Percentiles rank a stretch among this genome's conserved stretches.
Evolutionary conservation across 2,329 filamentous ascomycete genomes (phyloP).

Genomic region (Fusarium sp.): DNA sequence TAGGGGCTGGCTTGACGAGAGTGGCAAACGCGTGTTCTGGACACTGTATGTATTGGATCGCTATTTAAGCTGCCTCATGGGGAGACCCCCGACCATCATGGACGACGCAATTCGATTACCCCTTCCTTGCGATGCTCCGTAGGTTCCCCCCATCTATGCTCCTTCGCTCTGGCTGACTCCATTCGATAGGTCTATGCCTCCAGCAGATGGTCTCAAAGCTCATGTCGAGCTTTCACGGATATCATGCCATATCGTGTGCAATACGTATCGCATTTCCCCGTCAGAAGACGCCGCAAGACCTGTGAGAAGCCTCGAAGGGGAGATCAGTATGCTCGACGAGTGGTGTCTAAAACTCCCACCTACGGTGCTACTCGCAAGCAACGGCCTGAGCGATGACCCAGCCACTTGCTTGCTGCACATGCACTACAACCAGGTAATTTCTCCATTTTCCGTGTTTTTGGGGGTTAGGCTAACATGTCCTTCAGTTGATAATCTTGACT

Average conservation of each 20-base stretch:
- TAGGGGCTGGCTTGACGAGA: slow-evolving; percentile 54
- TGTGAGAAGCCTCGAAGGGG: slow-evolving; percentile 49
- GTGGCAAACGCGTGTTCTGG: slow-evolving; percentile 60
- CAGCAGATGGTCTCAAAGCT: slow-evolving; percentile 54
- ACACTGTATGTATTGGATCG: slow-evolving; percentile 62
- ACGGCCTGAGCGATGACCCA: slow-evolving; percentile 51
- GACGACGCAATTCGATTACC: slow-evolving; percentile 58
- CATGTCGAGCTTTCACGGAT: slow-evolving; percentile 59
- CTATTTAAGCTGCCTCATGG: slow-evolving; percentile 59
- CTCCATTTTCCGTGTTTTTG: too few species aligned
- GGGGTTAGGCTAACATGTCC: background rate
- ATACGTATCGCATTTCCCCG: slow-evolving; percentile 55
- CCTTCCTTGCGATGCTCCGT: slow-evolving; percentile 53
- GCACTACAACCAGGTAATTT: slow-evolving; percentile 54
- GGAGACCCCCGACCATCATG: slow-evolving; percentile 56
- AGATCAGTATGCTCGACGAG: slow-evolving; percentile 52
- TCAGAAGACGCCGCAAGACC: slow-evolving; percentile 39
- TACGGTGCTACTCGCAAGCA: slow-evolving; percentile 49
- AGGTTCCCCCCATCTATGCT: slow-evolving; percentile 34
- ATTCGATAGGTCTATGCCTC: slow-evolving; percentile 51
- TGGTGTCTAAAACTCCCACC: slow-evolving; percentile 53
- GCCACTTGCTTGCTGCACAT: slow-evolving; percentile 58
- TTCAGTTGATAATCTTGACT: slow-evolving; percentile 56
- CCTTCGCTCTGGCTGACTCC: background rate
- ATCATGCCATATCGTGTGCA: slow-evolving; percentile 58